A percentile compares a stretch with the other conserved stretches of the same genome.
phyloP scores from a whole-genome alignment of 768 basidiomycete species.

The Leccinum arenicola region DNA sequence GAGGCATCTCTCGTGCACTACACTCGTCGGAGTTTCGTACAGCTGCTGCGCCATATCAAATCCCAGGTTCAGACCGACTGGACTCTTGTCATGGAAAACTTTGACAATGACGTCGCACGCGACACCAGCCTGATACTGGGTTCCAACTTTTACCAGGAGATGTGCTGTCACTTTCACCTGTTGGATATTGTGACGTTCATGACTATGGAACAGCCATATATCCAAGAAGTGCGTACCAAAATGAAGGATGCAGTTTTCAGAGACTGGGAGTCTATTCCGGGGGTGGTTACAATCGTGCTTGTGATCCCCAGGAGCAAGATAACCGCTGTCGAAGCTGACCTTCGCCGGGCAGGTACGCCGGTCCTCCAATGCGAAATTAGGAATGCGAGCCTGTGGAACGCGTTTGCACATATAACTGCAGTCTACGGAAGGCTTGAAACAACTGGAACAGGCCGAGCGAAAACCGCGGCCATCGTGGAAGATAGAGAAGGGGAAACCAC shows the following conservation, averaged over 20 bases:
- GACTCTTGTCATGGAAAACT: slow-evolving; percentile 36
- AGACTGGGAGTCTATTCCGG: slow-evolving; percentile 30
- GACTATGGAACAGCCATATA: slow-evolving; percentile 15
- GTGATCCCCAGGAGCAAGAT: slow-evolving; percentile 31
- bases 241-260: slow-evolving; percentile 24
- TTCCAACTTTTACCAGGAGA: slow-evolving; percentile 42
- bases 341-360: slow-evolving; percentile 24
- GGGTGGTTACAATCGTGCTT: slow-evolving; percentile 31
- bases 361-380: slow-evolving; percentile 25
- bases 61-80: slow-evolving; percentile 39
- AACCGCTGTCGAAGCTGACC: slow-evolving; percentile 17
- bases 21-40: slow-evolving; percentile 45
- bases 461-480: slow-evolving; percentile 17
- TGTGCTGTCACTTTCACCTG: slow-evolving; percentile 43
- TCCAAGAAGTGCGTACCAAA: slow-evolving; percentile 8
- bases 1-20: slow-evolving; percentile 39
- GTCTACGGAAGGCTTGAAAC: slow-evolving; percentile 20
- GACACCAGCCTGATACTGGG: slow-evolving; percentile 23
- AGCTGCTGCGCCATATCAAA: slow-evolving; percentile 42
- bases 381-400: slow-evolving; percentile 12
- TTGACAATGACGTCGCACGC: slow-evolving; percentile 20
- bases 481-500: slow-evolving; percentile 17
- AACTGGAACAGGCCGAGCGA: slow-evolving; percentile 17
- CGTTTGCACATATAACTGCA: slow-evolving; percentile 20
- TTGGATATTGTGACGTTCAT: slow-evolving; percentile 36